Percentiles rank a stretch among this genome's conserved stretches.
phyloP scores from a whole-genome alignment of 345 rosid genomes.

The Erysimum cheiranthoides region DNA sequence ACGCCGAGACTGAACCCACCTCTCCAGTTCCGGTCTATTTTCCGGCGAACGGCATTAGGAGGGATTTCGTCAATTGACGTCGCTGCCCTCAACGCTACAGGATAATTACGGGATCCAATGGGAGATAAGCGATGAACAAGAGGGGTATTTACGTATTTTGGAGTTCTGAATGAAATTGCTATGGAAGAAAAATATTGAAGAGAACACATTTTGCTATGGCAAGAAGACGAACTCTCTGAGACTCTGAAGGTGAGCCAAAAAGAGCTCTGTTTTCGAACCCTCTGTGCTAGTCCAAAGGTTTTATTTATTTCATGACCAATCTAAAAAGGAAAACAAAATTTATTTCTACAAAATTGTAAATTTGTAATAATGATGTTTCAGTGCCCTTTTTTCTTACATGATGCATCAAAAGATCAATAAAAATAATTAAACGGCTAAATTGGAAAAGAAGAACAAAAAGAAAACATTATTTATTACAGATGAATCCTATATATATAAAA shows the following conservation, averaged over 20 bases:
- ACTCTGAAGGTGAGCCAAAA: constrained; percentile 17
- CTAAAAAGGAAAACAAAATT: background rate
- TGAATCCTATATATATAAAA: background rate
- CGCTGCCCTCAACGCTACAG: constrained; percentile 34
- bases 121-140: background rate
- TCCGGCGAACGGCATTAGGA: constrained; percentile 76
- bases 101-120: constrained; percentile 1
- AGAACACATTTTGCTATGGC: constrained; percentile 39
- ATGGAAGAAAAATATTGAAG: constrained; percentile 28
- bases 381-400: constrained; percentile 11
- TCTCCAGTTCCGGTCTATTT: constrained; percentile 62
- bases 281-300: background rate
- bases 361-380: background rate
- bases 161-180: background rate
- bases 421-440: constrained; percentile 9
- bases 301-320: background rate
- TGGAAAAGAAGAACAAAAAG: background rate
- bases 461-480: constrained; percentile 8
- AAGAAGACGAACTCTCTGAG: constrained; percentile 26
- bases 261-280: background rate
- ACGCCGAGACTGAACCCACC: constrained; percentile 93
- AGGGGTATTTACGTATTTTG: constrained; percentile 37
- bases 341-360: constrained; percentile 23
- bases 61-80: constrained; percentile 59
- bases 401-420: constrained; percentile 9